Evolutionary conservation across 768 basidiomycete genomes (phyloP), one percentile per base, ranked within the genome.

Genomic region (Phanerochaete sordida): DNA sequence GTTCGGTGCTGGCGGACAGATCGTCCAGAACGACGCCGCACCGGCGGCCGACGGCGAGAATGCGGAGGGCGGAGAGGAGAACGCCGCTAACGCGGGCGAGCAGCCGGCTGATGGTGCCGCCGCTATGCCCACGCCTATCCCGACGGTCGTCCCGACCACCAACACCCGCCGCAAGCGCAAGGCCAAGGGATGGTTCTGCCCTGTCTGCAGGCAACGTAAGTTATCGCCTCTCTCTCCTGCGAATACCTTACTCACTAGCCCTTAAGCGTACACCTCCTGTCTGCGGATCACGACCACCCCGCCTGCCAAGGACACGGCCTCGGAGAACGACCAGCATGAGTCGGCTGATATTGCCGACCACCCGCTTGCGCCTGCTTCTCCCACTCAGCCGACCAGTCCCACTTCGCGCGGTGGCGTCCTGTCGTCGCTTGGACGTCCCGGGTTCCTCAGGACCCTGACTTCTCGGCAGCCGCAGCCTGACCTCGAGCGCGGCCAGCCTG

Each of bases 151-250:
- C 0, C 56, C 64, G 12, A 64, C 74, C 30, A 73, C 77, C 16
- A 77, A 79, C 58, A 73, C 81, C 4, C 80, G 93, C 62, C 79
- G 94, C 70, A 95, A 94, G 79, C 81, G 93, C 65, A 95, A 93
- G 76, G 90, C 93, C 0, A 98, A 98, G 74, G 95, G 95, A 5
- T 98, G 95, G 95, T 93, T 90, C 81, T 98, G 95, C 71, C 95
- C 95, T 28, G 92, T 98, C 51, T 96, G 95, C 73, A 84, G 95
- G 65, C 94, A 95, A 80, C 93, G 93, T 95, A 69, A 73, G 91
- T 81, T 5, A 7, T 13, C 56, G 45, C n/a, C 53, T 33, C 53
- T 26, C 45, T 48, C 6, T 26, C 57, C 57, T 37, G 28, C 52
- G n/a, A 24, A 31, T 23, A 51, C 30, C 24, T 54, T 56, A 37